These are phyloP conservation scores for Cryphonectria radicalis DNA, from an alignment of 2,329 filamentous ascomycete genomes.

Conservation along the genomic window DNA sequence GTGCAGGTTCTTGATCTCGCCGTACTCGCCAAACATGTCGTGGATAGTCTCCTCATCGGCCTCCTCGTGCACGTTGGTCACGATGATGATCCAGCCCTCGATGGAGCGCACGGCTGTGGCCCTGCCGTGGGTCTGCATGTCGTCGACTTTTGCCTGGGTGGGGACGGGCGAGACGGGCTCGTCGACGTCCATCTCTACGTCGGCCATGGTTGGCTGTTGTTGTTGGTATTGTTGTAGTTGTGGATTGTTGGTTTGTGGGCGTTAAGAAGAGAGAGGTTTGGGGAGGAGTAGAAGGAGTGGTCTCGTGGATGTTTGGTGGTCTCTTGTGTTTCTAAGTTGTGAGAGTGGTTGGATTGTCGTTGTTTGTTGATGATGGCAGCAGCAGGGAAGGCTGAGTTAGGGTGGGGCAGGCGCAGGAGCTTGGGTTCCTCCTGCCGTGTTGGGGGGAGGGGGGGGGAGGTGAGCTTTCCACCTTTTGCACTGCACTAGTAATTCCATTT, in stretches of 20 bases:
- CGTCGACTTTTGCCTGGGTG: conserved; percentile 53
- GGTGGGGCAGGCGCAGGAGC: not conserved
- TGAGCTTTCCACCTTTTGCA: not conserved
- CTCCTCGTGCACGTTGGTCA: conserved; percentile 87
- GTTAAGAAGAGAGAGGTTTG: not conserved
- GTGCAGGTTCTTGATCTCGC: conserved; percentile 86
- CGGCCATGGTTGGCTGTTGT: conserved; percentile 48
- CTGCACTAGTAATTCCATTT: not conserved
- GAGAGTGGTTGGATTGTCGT: not conserved
- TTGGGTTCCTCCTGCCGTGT: not conserved
- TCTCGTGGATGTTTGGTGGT: not conserved
- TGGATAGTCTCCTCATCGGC: conserved; percentile 82
- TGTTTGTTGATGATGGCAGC: not conserved
- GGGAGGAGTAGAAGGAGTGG: not conserved
- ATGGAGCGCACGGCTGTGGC: conserved; percentile 84
- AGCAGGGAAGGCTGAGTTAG: not conserved
- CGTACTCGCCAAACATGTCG: conserved; percentile 81
- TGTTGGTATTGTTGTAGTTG: not conserved
- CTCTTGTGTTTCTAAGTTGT: not conserved
- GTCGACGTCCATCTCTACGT: conserved; percentile 66
- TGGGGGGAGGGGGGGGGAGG: not conserved
- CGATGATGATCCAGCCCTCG: conserved; percentile 87
- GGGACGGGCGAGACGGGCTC: conserved; percentile 44
- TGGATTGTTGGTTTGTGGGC: not conserved
- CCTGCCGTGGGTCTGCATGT: conserved; percentile 73